phyloP scores from a whole-genome alignment of 805 yeast species.

The Jamesozyma gamospora region DNA sequence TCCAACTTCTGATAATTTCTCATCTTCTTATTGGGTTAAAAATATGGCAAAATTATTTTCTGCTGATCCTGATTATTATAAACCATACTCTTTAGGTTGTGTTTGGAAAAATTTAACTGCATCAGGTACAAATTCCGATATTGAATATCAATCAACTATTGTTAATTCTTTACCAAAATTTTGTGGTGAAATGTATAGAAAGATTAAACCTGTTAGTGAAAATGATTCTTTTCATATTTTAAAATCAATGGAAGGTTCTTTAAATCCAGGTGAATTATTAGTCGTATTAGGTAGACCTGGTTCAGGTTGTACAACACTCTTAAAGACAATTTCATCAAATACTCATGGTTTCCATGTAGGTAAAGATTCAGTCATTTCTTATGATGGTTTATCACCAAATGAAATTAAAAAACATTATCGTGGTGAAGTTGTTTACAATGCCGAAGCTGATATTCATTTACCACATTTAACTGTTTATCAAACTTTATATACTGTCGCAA shows the following conservation, averaged over 20 bases:
- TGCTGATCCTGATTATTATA: conserved; percentile 50
- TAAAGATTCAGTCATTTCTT: conserved; percentile 37
- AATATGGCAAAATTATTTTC: conserved; percentile 43
- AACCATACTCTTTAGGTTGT: conserved; percentile 47
- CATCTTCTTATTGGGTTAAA: conserved; percentile 53
- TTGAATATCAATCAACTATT: conserved; percentile 59
- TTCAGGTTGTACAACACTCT: conserved; percentile 55
- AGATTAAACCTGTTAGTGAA: conserved; percentile 12
- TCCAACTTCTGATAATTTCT: conserved; percentile 48
- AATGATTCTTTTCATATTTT: conserved; percentile 34
- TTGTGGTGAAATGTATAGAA: conserved; percentile 9
- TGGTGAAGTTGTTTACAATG: conserved; percentile 56
- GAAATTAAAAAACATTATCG: conserved; percentile 41
- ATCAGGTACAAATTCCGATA: conserved; percentile 47
- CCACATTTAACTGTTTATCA: conserved; percentile 44
- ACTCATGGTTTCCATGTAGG: conserved; percentile 48
- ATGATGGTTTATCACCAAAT: conserved; percentile 38
- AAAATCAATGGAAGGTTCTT: conserved; percentile 45
- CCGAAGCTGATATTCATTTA: conserved; percentile 40
- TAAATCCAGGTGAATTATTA: conserved; percentile 56
- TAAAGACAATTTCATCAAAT: conserved; percentile 45
- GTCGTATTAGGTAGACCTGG: conserved; percentile 78
- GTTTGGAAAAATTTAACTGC: conserved; percentile 52
- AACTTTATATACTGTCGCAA: conserved; percentile 47
- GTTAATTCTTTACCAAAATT: conserved; percentile 33